These are phyloP conservation scores for Alternaria dauci DNA, from an alignment of 2,329 filamentous ascomycete genomes.

Conservation along the genomic window DNA sequence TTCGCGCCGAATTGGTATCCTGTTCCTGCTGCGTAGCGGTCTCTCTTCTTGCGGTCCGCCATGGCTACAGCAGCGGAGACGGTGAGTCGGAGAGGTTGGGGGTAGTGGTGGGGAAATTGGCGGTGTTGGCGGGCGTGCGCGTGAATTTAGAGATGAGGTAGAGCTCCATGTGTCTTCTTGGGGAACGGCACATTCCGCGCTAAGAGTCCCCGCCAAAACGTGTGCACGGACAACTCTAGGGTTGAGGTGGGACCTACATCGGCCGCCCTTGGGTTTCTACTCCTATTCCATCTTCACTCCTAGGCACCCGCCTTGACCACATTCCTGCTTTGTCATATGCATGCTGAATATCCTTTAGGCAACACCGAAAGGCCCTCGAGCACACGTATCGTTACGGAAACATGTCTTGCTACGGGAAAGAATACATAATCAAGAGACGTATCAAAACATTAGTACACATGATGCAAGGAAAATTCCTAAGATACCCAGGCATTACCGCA, in stretches of 20 bases:
- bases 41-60: slow-evolving; percentile 77
- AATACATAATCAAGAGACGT: slow-evolving; percentile 2
- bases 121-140: slow-evolving; percentile 27
- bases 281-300: not conserved
- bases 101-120: slow-evolving; percentile 18
- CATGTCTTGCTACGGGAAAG: not conserved
- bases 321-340: not conserved
- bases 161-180: slow-evolving; percentile 51
- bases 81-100: slow-evolving; percentile 13
- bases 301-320: slow-evolving; percentile 23
- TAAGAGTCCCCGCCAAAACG: slow-evolving; percentile 35
- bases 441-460: slow-evolving; percentile 31
- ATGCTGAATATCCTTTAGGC: not conserved
- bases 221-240: slow-evolving; percentile 24
- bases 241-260: slow-evolving; percentile 13
- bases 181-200: slow-evolving; percentile 41
- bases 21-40: slow-evolving; percentile 90
- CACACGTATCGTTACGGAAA: not conserved
- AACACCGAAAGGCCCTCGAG: not conserved
- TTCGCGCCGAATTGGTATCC: slow-evolving; percentile 97
- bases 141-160: slow-evolving; percentile 34
- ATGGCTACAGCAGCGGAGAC: slow-evolving; percentile 34
- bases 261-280: not conserved
- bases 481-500: not conserved
- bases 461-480: slow-evolving; percentile 14